Percentiles rank a stretch among this genome's conserved stretches.
Conservation (phyloP, 1,284 basidiomycete species). For the Ganoderma boninense region DNA sequence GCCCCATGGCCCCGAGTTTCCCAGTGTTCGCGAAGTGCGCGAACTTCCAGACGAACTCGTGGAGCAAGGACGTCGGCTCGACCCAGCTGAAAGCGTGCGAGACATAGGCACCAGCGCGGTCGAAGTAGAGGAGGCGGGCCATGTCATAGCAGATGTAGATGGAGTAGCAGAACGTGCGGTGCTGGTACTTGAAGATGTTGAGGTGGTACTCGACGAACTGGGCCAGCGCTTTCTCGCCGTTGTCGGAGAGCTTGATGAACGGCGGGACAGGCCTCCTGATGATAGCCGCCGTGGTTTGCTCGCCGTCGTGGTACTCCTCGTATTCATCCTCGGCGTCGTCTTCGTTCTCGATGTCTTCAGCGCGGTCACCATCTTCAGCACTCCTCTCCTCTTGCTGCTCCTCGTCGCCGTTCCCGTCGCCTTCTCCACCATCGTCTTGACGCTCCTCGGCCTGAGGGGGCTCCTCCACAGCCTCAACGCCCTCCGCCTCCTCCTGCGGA, state of each 20-base stretch:
- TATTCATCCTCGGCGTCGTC: background rate
- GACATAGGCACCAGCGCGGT: slow-evolving; percentile 18
- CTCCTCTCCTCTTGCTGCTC: background rate
- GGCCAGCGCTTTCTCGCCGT: background rate
- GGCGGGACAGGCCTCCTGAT: background rate
- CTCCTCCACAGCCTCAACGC: background rate
- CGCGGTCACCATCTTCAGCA: background rate
- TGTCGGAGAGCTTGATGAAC: slow-evolving; percentile 1
- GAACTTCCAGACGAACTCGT: slow-evolving; percentile 25
- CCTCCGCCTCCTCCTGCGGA: background rate
- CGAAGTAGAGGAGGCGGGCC: slow-evolving; percentile 21
- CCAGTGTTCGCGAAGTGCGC: slow-evolving; percentile 10
- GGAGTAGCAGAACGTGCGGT: slow-evolving; percentile 9
- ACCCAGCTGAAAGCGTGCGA: slow-evolving; percentile 21
- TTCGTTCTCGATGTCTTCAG: background rate
- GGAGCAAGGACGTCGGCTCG: slow-evolving; percentile 2
- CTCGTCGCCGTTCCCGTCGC: background rate
- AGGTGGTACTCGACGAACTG: slow-evolving; percentile 9
- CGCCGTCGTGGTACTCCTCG: background rate
- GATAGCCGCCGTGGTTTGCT: background rate
- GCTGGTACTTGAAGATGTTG: slow-evolving; percentile 12
- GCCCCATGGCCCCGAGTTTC: slow-evolving; percentile 19
- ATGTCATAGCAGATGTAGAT: slow-evolving; percentile 8
- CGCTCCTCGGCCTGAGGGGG: background rate
- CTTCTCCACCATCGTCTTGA: too few species aligned